A percentile compares a stretch with the other conserved stretches of the same genome.
phyloP scores from a whole-genome alignment of 306 rosid species.

The Cucurbita ficifolia region DNA sequence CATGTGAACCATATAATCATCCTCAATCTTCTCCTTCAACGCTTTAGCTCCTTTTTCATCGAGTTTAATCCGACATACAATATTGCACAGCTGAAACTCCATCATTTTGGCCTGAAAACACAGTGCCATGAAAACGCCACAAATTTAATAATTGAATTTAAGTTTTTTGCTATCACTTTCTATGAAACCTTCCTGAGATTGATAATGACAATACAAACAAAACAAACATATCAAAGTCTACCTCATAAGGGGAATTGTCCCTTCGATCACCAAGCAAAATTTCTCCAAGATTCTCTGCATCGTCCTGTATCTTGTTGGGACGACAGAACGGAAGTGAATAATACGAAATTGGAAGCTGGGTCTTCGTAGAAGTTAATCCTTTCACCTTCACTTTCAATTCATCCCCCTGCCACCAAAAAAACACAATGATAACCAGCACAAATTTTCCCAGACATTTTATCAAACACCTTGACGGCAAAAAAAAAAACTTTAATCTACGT shows the following conservation, averaged over 20 bases:
- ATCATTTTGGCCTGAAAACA: constrained; percentile 77
- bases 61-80: constrained; percentile 35
- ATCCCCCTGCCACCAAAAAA: constrained; percentile 49
- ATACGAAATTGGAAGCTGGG: constrained; percentile 80
- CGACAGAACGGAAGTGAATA: constrained; percentile 63
- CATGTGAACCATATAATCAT: constrained; percentile 94
- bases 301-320: constrained; percentile 50
- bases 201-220: not conserved
- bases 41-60: constrained; percentile 61
- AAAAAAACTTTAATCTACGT: not conserved
- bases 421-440: not conserved
- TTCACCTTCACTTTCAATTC: constrained; percentile 78
- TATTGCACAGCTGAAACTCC: constrained; percentile 69
- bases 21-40: constrained; percentile 80
- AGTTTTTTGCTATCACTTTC: not conserved
- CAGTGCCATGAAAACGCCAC: not conserved
- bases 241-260: constrained; percentile 77
- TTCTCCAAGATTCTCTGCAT: constrained; percentile 95
- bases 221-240: constrained; percentile 21
- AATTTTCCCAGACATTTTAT: not conserved
- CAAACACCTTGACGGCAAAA: not conserved
- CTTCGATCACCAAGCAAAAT: constrained; percentile 94
- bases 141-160: not conserved
- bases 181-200: not conserved
- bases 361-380: constrained; percentile 74